Base-by-base conservation (phyloP, 2,329 filamentous ascomycete genomes). In the Fusarium gaditjirri region DNA sequence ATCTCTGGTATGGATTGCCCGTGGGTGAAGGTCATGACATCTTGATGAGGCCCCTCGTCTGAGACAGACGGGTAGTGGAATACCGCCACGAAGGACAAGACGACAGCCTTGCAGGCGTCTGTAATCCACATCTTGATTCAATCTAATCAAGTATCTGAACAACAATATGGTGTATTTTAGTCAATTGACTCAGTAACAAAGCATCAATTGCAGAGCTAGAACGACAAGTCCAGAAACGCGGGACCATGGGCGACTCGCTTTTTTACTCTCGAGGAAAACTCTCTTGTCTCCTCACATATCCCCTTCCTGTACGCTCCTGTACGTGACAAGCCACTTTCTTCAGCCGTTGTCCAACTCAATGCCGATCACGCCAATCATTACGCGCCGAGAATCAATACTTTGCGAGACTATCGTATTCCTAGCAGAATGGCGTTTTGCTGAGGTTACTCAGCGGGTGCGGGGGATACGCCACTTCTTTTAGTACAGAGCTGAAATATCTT, bases 91-190 rank as follows among this genome's bases (percentile, higher is more conserved):
- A 65, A 57, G 7, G 39, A 47, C 6, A 65, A 12, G 6, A 65
- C 29, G 9, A 57, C 33, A 29, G 62, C 60, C 31, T 65, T 65
- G 16, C 62, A 65, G 19, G 41, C 42, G 21, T 65, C 60, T 9
- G 47, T 47, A 23, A 65, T 57, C 60, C 62, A 65, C 62, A 65
- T 65, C 4, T 25, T 47, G 25, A n/a, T 3, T 7, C n/a, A 35
- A 14, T 10, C 9, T 3, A 1, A 27, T 6, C 3, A 12, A 9
- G 2, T 9, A 21, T 11, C 2, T 17, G 0, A 17, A 39, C 23
- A n/a, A 17, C 2, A n/a, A 2, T n/a, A 27, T 9, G 19, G 13
- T 5, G 4, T 39, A 5, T 17, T 38, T 3, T 8, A 7, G 49
- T 38, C 33, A 39, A 53, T 29, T 53, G 33, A 29, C 8, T 13